A percentile compares a stretch with the other conserved stretches of the same genome.
Conservation (phyloP, 2,329 filamentous ascomycete species). For the Epichloe festucae region DNA sequence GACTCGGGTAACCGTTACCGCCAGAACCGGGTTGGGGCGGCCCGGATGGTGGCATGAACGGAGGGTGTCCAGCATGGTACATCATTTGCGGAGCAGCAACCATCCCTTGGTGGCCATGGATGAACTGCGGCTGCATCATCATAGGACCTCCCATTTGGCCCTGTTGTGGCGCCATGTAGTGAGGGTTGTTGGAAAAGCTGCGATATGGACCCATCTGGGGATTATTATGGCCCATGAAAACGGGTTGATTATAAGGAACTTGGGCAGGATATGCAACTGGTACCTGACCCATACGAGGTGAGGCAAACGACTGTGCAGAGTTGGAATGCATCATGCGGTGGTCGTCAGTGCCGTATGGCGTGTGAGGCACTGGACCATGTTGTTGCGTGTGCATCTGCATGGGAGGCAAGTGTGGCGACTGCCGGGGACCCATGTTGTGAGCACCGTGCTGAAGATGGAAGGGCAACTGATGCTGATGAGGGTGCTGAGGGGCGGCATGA, state of each 20-base stretch:
- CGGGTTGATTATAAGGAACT: constrained; percentile 57
- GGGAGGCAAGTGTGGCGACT: constrained; percentile 62
- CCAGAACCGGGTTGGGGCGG: constrained; percentile 49
- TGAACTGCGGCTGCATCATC: constrained; percentile 73
- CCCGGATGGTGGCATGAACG: constrained; percentile 48
- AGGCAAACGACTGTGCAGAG: constrained; percentile 73
- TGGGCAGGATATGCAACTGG: constrained; percentile 60
- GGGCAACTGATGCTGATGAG: constrained; percentile 75
- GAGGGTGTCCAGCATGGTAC: constrained; percentile 56
- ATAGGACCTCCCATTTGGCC: constrained; percentile 63
- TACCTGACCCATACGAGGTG: constrained; percentile 61
- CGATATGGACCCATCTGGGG: constrained; percentile 60
- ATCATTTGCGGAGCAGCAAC: constrained; percentile 64
- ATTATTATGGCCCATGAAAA: constrained; percentile 56
- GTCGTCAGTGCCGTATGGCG: constrained; percentile 62
- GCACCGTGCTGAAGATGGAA: constrained; percentile 67
- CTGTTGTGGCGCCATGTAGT: constrained; percentile 59
- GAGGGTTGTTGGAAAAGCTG: constrained; percentile 54
- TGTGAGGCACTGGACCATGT: constrained; percentile 52
- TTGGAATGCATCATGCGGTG: constrained; percentile 82
- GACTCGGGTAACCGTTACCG: constrained; percentile 75
- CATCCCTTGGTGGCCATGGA: constrained; percentile 60
- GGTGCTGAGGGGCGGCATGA: constrained; percentile 57
- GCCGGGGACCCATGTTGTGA: constrained; percentile 52
- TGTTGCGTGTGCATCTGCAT: constrained; percentile 67